Conservation (phyloP, 2,329 filamentous ascomycete genomes). For the Phialocephala sp. region DNA sequence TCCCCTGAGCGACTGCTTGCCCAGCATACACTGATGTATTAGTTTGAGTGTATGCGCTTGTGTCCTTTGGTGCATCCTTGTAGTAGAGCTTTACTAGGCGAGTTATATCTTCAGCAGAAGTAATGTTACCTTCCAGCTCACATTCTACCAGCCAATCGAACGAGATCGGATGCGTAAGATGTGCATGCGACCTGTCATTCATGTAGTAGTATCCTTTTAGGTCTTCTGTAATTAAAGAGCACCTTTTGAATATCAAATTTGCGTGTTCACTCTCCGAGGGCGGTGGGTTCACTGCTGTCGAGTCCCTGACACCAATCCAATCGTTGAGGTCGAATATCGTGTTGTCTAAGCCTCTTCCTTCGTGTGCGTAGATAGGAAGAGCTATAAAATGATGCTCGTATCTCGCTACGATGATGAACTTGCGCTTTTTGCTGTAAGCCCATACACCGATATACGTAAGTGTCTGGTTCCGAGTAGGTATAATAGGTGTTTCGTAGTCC, state of each 20-base stretch:
- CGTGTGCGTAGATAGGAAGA: slow-evolving; percentile 1
- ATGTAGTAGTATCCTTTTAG: neutral
- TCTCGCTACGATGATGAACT: neutral
- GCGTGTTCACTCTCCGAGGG: neutral
- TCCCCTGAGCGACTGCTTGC: too few species aligned
- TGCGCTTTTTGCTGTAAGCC: neutral
- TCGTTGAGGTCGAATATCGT: neutral
- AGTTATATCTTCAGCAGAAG: neutral
- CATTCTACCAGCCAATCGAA: neutral
- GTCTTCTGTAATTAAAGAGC: neutral
- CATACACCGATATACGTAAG: neutral
- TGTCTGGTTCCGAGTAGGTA: neutral
- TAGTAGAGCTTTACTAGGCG: neutral
- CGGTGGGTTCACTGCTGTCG: neutral
- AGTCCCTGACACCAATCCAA: neutral
- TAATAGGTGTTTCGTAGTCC: neutral
- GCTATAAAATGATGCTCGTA: neutral
- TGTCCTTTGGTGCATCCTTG: neutral
- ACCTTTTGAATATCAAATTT: neutral
- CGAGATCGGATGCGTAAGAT: neutral
- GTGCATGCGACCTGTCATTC: neutral
- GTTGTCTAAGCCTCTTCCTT: neutral
- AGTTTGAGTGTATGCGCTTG: too few species aligned
- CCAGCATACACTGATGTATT: neutral
- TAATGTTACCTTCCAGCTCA: neutral